Evolutionary conservation across 2,329 filamentous ascomycete genomes (phyloP), one percentile per base, ranked within the genome.

Genomic region (Aureobasidium musti): DNA sequence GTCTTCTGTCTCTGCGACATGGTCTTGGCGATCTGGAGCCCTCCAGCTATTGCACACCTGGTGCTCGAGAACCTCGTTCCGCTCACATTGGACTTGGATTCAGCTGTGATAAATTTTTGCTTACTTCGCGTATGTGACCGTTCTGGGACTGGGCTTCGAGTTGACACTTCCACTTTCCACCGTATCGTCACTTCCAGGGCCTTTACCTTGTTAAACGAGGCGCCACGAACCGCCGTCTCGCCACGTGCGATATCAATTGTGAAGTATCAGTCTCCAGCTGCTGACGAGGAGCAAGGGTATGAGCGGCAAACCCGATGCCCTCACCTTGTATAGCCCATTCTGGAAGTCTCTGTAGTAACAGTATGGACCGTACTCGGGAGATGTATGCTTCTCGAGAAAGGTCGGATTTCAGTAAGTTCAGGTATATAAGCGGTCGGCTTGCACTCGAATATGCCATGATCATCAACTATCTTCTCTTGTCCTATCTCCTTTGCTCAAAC

Each of bases 171-270:
- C 14, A 45, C 17, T 1, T 17, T 45, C 23, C 19, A 33, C 10
- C 17, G 17, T 14, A 45, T 17, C 17, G 5, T 23, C 37, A 45
- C 30, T 39, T 45, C 26, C 26, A 33, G 23, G 8, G 11, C 53
- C n/a, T 41, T 43, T 33, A 41, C 23, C 39, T 43, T 11, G 35
- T 56, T 17, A 14, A 26, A 39, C 30, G 23, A 45, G 14, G 11
- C 33, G 54, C 54, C 39, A 59, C 23, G 35, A 45, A n/a, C 26
- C 23, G 19, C 54, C n/a, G 1, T 59, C 54, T 59, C 37, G 54
- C 54, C 39, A 59, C 19, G 54, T 59, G 17, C 39, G 21, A 17
- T 45, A 14, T 26, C 21, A 14, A 45, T 21, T n/a, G 33, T 19
- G 17, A 33, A 26, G 11, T 23, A 8, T 10, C 17, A 59, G 17